These are phyloP conservation scores for Sarocladium oryzae DNA, from an alignment of 2,329 filamentous ascomycete genomes.

Conservation along the genomic window DNA sequence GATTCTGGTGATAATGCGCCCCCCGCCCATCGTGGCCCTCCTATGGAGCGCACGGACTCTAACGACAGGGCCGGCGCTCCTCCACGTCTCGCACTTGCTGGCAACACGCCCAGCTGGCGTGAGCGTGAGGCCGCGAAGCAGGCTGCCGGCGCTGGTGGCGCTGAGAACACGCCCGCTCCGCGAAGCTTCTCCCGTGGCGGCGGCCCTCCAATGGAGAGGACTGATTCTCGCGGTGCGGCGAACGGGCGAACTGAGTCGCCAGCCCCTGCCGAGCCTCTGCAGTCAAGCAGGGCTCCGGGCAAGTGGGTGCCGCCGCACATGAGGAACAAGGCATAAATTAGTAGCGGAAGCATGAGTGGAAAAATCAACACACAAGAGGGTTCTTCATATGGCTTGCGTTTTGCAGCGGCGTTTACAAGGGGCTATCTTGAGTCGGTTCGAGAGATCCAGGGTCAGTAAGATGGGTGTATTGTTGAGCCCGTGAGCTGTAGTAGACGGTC, in stretches of 20 bases:
- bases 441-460: not conserved
- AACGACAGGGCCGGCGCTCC: conserved; percentile 43
- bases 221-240: conserved; percentile 35
- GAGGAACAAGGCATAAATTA: conserved; percentile 25
- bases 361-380: not conserved
- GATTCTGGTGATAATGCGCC: conserved; percentile 23
- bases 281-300: conserved; percentile 45
- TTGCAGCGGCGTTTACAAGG: conserved; percentile 9
- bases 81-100: conserved; percentile 55
- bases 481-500: not conserved
- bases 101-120: conserved; percentile 63
- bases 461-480: not conserved
- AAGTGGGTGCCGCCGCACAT: conserved; percentile 52
- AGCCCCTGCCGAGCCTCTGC: conserved; percentile 41
- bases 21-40: conserved; percentile 21
- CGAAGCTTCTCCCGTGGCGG: conserved; percentile 29
- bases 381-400: conserved; percentile 9
- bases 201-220: conserved; percentile 36
- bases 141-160: conserved; percentile 24
- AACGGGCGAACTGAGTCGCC: conserved; percentile 33
- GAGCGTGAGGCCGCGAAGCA: conserved; percentile 58
- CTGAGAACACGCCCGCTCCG: conserved; percentile 36
- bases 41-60: conserved; percentile 41
- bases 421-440: conserved; percentile 4
- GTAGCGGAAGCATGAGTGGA: conserved; percentile 1